Base-by-base conservation (phyloP, 2,329 filamentous ascomycete species). In the Metarhizium sp. region DNA sequence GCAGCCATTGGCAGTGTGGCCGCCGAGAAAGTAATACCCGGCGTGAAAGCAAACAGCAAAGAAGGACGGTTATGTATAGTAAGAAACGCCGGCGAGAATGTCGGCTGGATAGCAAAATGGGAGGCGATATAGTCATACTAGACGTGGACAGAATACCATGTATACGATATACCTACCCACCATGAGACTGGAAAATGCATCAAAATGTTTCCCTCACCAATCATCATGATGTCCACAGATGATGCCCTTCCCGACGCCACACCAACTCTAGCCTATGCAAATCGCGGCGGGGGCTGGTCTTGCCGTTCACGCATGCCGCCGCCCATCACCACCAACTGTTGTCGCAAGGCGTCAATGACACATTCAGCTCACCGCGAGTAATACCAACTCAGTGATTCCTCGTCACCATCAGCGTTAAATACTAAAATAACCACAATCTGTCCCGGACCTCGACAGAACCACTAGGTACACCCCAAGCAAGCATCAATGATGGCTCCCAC, bases 101-200 rank as follows among this genome's bases (percentile, higher is more conserved):
- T 94, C 4, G 92, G 90, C 2, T 86, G 92, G 73, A 69, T 97
- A 60, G 92, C 84, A 2, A 75, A 74, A 60, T 96, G 92, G 92
- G 86, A 92, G 62, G 66, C 25, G 11, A 29, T 48, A 6, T 48
- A 48, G 14, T 16, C 42, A 25, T 45, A 25, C 10, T 11, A 45
- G 25, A 25, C 25, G 25, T 25, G 25, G 25, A 25, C 25, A 25
- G 25, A 25, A 45, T 45, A 45, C 42, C 42, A 45, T 29, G 14
- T 4, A 48, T 30, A 2, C 7, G 11, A 30, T 30, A 30, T 48
- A 48, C 25, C 20, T 48, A 48, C 25, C 20, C 45, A 32, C 2
- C 14, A 11, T 11, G 38, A 40, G 13, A 13, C 38, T 3, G 32
- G 32, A 11, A 34, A 34, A 11, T 34, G 7, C 6, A 34, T 11